These are phyloP conservation scores for Penicillium cinerascens DNA, from an alignment of 495 filamentous ascomycete genomes.

Conservation along the genomic window DNA sequence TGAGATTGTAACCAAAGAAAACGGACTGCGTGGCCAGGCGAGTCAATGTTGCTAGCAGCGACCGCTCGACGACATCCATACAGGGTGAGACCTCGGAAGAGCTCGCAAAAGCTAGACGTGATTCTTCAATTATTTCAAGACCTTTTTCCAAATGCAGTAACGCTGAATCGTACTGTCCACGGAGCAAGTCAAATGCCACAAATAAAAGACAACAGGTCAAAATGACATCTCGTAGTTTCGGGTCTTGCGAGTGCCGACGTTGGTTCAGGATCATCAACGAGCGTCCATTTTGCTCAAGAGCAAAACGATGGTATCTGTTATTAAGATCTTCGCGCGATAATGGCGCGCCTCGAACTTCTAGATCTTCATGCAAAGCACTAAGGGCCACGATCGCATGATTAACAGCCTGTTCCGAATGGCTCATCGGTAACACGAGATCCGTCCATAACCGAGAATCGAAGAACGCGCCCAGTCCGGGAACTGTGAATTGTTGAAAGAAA, in stretches of 20 bases:
- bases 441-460: constrained; percentile 49
- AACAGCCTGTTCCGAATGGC: constrained; percentile 45
- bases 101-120: background rate
- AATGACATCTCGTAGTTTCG: constrained; percentile 15
- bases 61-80: background rate
- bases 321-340: constrained; percentile 9
- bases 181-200: constrained; percentile 16
- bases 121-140: constrained; percentile 9
- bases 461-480: constrained; percentile 39
- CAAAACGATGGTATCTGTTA: constrained; percentile 18
- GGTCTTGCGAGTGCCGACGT: constrained; percentile 16
- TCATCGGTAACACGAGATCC: constrained; percentile 42
- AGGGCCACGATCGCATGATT: constrained; percentile 50
- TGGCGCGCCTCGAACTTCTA: constrained; percentile 11
- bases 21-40: constrained; percentile 5
- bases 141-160: constrained; percentile 17
- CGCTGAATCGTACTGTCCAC: constrained; percentile 19
- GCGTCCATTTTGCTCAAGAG: constrained; percentile 17
- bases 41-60: background rate
- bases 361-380: constrained; percentile 39
- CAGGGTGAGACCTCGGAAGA: background rate
- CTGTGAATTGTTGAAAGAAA: constrained; percentile 42
- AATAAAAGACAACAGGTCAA: constrained; percentile 23
- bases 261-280: constrained; percentile 11
- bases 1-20: no score